Conservation (phyloP, 495 filamentous ascomycete genomes). For the Aspergillus indologenus region DNA sequence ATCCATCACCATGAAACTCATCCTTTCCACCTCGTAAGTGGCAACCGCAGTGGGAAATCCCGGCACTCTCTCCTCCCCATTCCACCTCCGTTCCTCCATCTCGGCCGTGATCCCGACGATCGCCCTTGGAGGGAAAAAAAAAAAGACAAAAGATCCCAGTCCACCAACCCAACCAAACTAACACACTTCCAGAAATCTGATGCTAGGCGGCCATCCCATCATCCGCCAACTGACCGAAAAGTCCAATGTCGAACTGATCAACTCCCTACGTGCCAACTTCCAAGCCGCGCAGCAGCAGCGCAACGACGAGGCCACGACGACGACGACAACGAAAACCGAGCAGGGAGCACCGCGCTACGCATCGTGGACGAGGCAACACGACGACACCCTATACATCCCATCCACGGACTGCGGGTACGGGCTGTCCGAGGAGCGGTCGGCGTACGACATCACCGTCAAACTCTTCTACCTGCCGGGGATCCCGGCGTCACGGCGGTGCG, state of each 20-base stretch:
- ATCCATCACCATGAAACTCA: slow-evolving; percentile 60
- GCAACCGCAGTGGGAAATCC: neutral
- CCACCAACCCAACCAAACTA: slow-evolving; percentile 10
- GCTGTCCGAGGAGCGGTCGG: slow-evolving; percentile 69
- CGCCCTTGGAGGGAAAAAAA: too few species aligned
- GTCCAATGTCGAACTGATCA: slow-evolving; percentile 84
- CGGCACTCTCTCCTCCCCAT: slow-evolving; percentile 9
- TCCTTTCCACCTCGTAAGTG: slow-evolving; percentile 82
- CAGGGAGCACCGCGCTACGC: slow-evolving; percentile 20
- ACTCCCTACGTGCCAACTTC: slow-evolving; percentile 81
- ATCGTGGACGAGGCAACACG: slow-evolving; percentile 63
- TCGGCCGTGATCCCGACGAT: neutral
- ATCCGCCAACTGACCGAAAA: slow-evolving; percentile 72
- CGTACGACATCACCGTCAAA: slow-evolving; percentile 93
- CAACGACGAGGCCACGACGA: slow-evolving; percentile 17
- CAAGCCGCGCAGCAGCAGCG: slow-evolving; percentile 63
- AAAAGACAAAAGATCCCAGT: slow-evolving; percentile 13
- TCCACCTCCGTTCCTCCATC: neutral
- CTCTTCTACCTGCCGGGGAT: slow-evolving; percentile 83
- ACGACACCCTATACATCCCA: slow-evolving; percentile 68
- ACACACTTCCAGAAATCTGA: slow-evolving; percentile 68
- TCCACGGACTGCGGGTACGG: slow-evolving; percentile 68
- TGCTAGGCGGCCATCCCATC: slow-evolving; percentile 71
- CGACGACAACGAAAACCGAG: slow-evolving; percentile 26
- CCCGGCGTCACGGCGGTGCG: slow-evolving; percentile 54